phyloP scores from a whole-genome alignment of 164 flowering plant genomes.

The Amborella trichopoda region DNA sequence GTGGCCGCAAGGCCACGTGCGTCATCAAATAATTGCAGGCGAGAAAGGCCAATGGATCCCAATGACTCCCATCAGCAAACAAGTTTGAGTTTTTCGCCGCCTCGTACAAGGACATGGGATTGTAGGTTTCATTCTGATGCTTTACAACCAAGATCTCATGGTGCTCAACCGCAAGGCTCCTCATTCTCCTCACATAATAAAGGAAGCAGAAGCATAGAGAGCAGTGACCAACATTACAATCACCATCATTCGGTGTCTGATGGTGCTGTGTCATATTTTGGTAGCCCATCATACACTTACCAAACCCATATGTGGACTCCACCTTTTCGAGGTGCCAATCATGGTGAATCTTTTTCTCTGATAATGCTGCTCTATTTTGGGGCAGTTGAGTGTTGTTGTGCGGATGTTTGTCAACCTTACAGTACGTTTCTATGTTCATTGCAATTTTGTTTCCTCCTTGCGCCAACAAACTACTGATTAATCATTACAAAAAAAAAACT shows the following conservation, averaged over 20 bases:
- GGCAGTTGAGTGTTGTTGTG: no score
- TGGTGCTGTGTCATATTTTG: constrained; percentile 32
- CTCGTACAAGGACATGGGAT: constrained; percentile 30
- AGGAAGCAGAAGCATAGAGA: constrained; percentile 24
- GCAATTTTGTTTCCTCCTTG: no score
- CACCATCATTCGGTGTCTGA: constrained; percentile 42
- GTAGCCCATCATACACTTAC: constrained; percentile 22
- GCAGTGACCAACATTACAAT: constrained; percentile 23
- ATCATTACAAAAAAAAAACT: no score
- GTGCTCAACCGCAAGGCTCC: constrained; percentile 15
- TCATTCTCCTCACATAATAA: constrained; percentile 23
- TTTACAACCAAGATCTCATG: constrained; percentile 14
- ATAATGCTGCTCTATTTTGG: no score
- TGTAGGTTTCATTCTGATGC: constrained; percentile 26
- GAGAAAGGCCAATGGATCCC: constrained; percentile 16
- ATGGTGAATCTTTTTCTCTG: constrained; percentile 13
- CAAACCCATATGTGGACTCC: constrained; percentile 29
- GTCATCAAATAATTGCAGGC: constrained; percentile 14
- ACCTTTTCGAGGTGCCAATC: constrained; percentile 15
- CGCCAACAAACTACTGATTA: no score
- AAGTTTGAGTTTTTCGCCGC: constrained; percentile 38
- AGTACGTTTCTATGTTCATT: no score
- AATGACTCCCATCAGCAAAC: constrained; percentile 29
- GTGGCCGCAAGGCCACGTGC: constrained; percentile 46
- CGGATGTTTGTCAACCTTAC: no score